Evolutionary conservation across 768 basidiomycete species (phyloP).

Genomic region (Tephrocybe sp.): DNA sequence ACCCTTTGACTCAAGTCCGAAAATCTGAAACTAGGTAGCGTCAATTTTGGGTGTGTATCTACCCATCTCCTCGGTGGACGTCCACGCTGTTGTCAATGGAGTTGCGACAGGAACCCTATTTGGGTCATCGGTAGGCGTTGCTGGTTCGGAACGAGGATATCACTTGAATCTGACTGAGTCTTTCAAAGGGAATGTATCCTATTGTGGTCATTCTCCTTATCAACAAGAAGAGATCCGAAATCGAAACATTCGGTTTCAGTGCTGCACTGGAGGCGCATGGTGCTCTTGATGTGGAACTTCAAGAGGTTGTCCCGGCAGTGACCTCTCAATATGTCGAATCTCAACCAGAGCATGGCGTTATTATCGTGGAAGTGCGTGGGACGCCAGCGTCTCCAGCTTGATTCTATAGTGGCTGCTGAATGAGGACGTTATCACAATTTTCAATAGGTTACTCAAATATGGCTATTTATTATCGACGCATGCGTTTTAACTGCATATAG

Average conservation of each 20-base stretch:
- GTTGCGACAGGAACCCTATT: not conserved
- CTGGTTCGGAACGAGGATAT: no score
- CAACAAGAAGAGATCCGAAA: not conserved
- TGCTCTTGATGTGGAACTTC: not conserved
- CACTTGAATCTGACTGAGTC: no score
- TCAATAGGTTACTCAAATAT: no score
- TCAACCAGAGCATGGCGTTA: not conserved
- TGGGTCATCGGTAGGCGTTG: not conserved
- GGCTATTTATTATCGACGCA: no score
- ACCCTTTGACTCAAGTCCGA: no score
- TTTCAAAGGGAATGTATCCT: not conserved
- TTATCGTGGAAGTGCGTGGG: not conserved
- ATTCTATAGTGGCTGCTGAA: no score
- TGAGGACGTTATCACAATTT: no score
- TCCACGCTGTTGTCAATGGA: not conserved
- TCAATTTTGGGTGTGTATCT: not conserved
- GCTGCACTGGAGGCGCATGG: not conserved
- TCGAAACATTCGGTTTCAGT: conserved; percentile 1
- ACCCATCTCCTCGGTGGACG: not conserved
- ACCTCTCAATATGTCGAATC: not conserved
- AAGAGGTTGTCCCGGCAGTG: not conserved
- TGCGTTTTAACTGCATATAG: no score
- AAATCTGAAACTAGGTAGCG: not conserved
- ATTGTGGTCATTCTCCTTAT: not conserved
- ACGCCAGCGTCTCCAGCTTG: not conserved